Percentiles rank a stretch among this genome's conserved stretches.
phyloP scores from a whole-genome alignment of 306 rosid species.

The Phaseolus lunatus region DNA sequence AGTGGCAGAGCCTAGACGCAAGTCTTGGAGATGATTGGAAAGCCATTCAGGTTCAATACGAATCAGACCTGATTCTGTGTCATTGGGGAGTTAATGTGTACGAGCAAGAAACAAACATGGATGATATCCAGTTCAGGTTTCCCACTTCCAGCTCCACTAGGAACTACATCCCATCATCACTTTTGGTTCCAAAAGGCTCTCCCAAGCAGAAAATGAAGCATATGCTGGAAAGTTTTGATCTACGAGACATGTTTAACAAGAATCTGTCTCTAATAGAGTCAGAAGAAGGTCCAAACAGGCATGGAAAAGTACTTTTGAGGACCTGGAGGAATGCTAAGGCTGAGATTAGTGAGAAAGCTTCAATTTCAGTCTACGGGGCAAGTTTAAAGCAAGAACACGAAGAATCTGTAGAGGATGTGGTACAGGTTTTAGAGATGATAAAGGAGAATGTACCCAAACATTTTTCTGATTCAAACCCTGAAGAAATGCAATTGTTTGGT shows the following conservation, averaged over 20 bases:
- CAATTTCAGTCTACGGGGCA: slow-evolving; percentile 18
- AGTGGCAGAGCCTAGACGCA: slow-evolving; percentile 4
- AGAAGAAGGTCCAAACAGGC: background rate
- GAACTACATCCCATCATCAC: background rate
- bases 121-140: background rate
- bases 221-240: background rate
- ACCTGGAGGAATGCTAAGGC: background rate
- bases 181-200: background rate
- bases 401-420: background rate
- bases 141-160: background rate
- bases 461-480: background rate
- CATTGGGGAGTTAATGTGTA: slow-evolving; percentile 19
- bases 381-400: slow-evolving; percentile 36
- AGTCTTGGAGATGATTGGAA: slow-evolving; percentile 15
- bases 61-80: background rate
- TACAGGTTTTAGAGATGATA: background rate
- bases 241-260: background rate
- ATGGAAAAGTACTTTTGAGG: background rate
- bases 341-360: background rate
- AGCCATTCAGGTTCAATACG: slow-evolving; percentile 7
- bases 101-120: background rate
- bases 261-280: background rate
- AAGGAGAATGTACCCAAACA: background rate
- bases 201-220: background rate
- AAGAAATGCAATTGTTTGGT: background rate